Evolutionary conservation across 345 rosid genomes (phyloP), one percentile per base, ranked within the genome.

Genomic region (Melastoma malabathricum): DNA sequence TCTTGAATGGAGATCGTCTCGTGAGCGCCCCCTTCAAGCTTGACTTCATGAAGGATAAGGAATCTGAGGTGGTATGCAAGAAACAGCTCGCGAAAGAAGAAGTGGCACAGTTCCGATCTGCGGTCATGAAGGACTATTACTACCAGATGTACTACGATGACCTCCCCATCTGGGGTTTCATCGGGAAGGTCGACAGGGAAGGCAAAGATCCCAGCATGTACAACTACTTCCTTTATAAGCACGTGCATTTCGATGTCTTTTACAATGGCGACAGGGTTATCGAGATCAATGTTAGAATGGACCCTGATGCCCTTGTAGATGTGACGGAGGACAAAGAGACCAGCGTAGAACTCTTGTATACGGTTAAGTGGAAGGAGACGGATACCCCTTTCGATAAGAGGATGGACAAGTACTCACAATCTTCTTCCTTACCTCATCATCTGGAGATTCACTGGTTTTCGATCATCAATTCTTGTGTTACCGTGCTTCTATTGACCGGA

Each of bases 401-500:
- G 66, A 87, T 87, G 96, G 94, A 84, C 0, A 87, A 81, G 72
- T 87, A 87, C 16, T 81, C 96, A 0, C 64, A 72, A 61, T 81
- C 94, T 52, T 87, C 96, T 58, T 87, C 96, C 1, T 72, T 84
- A 66, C 94, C 96, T 0, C 96, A 79, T 74, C 94, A 87, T 54
- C 72, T 87, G 80, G 90, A 87, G 64, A 84, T 87, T 48, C 96
- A 87, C 59, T 87, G 96, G 96, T 87, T 87, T 74, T 84, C 90
- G 0, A 87, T 87, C 52, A 84, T 87, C 9, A 84, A 87, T 64
- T 83, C 96, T 0, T 87, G 96, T 46, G 96, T 87, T 49, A 87
- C 96, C 2, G 96, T 87, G 60, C 85, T 87, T 14, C 89, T 87
- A 25, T 63, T 87, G 75, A 87, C 94, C 39, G 96, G 96, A 23